Base-by-base conservation (phyloP, 108 stramenopile species). In the Cyclotella cryptica region DNA sequence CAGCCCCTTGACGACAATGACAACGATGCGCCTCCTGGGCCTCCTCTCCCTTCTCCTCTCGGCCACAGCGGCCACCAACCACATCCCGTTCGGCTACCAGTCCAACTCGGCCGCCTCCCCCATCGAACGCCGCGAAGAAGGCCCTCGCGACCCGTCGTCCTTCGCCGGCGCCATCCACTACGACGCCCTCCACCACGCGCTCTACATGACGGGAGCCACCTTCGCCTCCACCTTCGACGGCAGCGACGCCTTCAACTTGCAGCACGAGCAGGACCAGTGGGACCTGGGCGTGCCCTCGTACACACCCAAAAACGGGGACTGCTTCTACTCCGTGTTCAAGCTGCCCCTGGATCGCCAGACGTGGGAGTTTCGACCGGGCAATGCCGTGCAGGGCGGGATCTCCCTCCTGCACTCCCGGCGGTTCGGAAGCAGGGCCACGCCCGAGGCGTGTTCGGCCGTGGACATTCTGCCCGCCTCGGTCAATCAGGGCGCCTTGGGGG, bases 121-220 rank as follows among this genome's bases (percentile, higher is more conserved):
- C 4, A 26, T 39, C 49, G 72, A 73, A 66, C 61, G 18, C 54
- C 58, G 21, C 26, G 27, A 40, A 30, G 24, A 41, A 27, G 35
- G 42, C 47, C 8, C 10, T 29, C 68, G 52, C 47, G 83, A 84
- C n/a, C 83, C 83, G 8, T 77, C 73, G 10, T 66, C 84, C 59
- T 87, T 66, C 47, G 77, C 81, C 51, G 78, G 83, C 43, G 63
- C 78, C 22, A 61, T 88, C 54, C 59, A 61, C 28, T 88, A 88
- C 81, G 83, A 88, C 61, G 40, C 72, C 19, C 77, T 77, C 28
- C 81, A 84, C 55, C 84, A 85, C 53, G 75, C 83, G 14, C 49
- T 88, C 9, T 82, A 78, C 40, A 63, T 88, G 42, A 78, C 76
- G 17, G 88, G 88, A 0, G 77, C 58, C 13, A 85, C 86, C 21